Base-by-base conservation (phyloP, 2,329 filamentous ascomycete species). In the Alternaria postmessia region DNA sequence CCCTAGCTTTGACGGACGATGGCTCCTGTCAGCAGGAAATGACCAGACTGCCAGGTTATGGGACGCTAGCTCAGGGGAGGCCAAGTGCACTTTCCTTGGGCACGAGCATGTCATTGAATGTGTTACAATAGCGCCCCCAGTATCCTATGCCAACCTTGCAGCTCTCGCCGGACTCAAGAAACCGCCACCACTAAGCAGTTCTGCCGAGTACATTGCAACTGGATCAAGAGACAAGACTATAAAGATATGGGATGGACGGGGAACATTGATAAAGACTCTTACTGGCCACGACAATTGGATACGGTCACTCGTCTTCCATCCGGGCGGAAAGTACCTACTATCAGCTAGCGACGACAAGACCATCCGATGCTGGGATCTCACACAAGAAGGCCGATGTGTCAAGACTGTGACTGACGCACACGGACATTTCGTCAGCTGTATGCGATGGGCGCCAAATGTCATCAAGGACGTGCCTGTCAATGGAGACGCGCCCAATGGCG, bases 251-350 rank as follows among this genome's bases (percentile, higher is more conserved):
- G 92, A 97, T 75, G 86, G 89, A 11, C 87, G 93, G 54, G 94
- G 94, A 32, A 93, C 90, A 11, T 87, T 92, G 65, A 88, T 97
- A 75, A 94, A 93, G 77, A 95, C 91, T 0, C 83, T 98, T 1
- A 81, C 88, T 1, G 94, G 94, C 2, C 94, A 97, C 75, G 94
- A 97, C 77, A 97, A 97, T 76, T 98, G 94, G 94, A 88, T 98
- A 8, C 88, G 93, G 32, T 91, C 87, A 0, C 80, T 97, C 6
- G 88, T 93, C 9, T 98, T 97, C 77, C 94, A 97, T 72, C 94
- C 94, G 0, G 91, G 92, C 8, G 94, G 94, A 43, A 96, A 94
- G 79, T 97, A 95, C 72, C 85, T 98, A 1, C 81, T 98, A 6
- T 94, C 90, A 7, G 92, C 91, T 20, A 87, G 90, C 16, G 94